phyloP scores from a whole-genome alignment of 2,329 filamentous ascomycete genomes.

The Dryadomyces sulphureus region DNA sequence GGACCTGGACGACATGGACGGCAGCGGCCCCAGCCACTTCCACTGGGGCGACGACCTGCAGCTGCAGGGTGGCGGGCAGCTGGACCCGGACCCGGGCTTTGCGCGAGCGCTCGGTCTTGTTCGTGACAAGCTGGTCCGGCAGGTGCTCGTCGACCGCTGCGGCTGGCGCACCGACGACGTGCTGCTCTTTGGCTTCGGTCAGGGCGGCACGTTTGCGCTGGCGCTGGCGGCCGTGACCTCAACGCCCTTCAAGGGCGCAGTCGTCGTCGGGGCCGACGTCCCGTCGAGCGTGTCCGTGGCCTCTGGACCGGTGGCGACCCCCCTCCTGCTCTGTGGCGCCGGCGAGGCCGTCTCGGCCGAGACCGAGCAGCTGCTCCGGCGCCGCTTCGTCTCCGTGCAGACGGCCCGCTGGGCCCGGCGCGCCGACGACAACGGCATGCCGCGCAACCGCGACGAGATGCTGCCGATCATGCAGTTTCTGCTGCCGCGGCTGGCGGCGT shows the following conservation, averaged over 20 bases:
- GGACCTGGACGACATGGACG: slow-evolving; percentile 9
- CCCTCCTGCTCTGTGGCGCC: slow-evolving; percentile 46
- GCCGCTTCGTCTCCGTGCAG: slow-evolving; percentile 51
- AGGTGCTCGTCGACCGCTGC: slow-evolving; percentile 35
- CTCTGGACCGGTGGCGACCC: slow-evolving; percentile 34
- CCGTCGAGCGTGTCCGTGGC: slow-evolving; percentile 33
- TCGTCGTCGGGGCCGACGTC: slow-evolving; percentile 36
- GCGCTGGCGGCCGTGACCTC: slow-evolving; percentile 30
- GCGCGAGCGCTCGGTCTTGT: slow-evolving; percentile 30
- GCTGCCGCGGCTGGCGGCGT: slow-evolving; percentile 7
- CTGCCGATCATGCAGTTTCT: slow-evolving; percentile 79
- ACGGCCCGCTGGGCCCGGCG: slow-evolving; percentile 51
- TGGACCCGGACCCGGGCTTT: slow-evolving; percentile 51
- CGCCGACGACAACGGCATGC: slow-evolving; percentile 58
- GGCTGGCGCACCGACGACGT: slow-evolving; percentile 47
- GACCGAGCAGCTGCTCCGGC: slow-evolving; percentile 47
- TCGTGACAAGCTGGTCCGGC: slow-evolving; percentile 33
- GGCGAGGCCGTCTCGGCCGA: slow-evolving; percentile 38
- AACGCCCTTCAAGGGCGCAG: slow-evolving; percentile 27
- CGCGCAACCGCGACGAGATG: slow-evolving; percentile 71
- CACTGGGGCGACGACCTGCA: slow-evolving; percentile 56
- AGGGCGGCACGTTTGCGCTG: slow-evolving; percentile 49
- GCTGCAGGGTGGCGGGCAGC: slow-evolving; percentile 33
- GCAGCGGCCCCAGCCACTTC: slow-evolving; percentile 21
- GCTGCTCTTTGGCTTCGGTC: slow-evolving; percentile 51